Percentiles rank a stretch among this genome's conserved stretches.
These are phyloP conservation scores for Pyricularia pennisetigena DNA, from an alignment of 2,329 filamentous ascomycete species.

Conservation along the genomic window DNA sequence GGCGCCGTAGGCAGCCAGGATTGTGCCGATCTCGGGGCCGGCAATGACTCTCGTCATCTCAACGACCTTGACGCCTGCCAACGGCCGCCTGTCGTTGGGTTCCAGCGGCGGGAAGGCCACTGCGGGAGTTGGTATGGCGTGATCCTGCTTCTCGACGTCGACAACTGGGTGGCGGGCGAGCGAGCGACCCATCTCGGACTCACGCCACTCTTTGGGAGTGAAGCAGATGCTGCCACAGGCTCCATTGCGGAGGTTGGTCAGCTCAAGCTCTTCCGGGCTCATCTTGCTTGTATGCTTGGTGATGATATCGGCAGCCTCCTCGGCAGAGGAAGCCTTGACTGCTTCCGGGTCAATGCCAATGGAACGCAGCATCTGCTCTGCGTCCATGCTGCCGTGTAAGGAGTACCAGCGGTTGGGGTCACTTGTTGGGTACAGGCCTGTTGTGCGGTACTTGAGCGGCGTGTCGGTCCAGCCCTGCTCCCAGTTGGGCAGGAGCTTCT, in stretches of 20 bases:
- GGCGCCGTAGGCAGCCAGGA: slow-evolving; percentile 32
- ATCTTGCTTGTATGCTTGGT: slow-evolving; percentile 19
- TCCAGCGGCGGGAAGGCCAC: slow-evolving; percentile 19
- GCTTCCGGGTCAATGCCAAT: slow-evolving; percentile 29
- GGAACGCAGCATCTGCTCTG: slow-evolving; percentile 26
- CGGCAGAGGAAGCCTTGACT: slow-evolving; percentile 5
- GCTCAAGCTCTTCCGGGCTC: slow-evolving; percentile 25
- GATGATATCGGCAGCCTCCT: slow-evolving; percentile 22
- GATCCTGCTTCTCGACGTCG: slow-evolving; percentile 24
- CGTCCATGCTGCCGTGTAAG: slow-evolving; percentile 35
- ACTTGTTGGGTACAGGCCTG: slow-evolving; percentile 34
- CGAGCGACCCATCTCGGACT: slow-evolving; percentile 30
- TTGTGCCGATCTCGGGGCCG: slow-evolving; percentile 30
- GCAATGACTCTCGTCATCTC: slow-evolving; percentile 39
- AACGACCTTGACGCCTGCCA: slow-evolving; percentile 39
- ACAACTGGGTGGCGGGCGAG: slow-evolving; percentile 30
- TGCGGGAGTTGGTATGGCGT: slow-evolving; percentile 11
- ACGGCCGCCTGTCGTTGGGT: slow-evolving; percentile 20
- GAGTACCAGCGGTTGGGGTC: slow-evolving; percentile 35
- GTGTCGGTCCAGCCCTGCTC: background rate
- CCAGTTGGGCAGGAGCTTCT: background rate
- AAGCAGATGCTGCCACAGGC: slow-evolving; percentile 33
- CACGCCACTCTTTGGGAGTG: slow-evolving; percentile 30
- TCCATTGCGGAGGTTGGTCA: slow-evolving; percentile 27
- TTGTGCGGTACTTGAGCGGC: background rate